These are phyloP conservation scores for Leccinum holopus DNA, from an alignment of 1,284 basidiomycete genomes.

Conservation along the genomic window DNA sequence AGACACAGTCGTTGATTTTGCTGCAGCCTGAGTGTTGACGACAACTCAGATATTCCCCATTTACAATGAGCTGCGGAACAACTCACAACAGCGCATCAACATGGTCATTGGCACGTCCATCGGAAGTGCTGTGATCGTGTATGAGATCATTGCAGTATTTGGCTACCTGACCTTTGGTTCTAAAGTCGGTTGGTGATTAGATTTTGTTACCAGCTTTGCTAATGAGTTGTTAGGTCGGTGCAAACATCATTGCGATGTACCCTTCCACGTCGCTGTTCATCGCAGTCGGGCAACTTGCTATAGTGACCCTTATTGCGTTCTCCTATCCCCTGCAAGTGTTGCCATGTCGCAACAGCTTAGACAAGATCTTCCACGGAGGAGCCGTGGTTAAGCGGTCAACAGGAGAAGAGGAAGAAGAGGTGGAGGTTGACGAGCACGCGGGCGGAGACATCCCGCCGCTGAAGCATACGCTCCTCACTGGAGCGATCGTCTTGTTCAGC, in stretches of 20 bases:
- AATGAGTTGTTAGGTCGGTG: constrained; percentile 59
- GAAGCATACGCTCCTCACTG: constrained; percentile 77
- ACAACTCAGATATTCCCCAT: constrained; percentile 77
- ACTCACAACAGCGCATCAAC: constrained; percentile 84
- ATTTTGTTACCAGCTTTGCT: constrained; percentile 6
- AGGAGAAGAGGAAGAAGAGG: constrained; percentile 45
- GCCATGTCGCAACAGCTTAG: constrained; percentile 90
- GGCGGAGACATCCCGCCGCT: constrained; percentile 64
- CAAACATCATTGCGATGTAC: constrained; percentile 95
- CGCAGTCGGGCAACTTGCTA: constrained; percentile 90
- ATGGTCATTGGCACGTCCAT: constrained; percentile 85
- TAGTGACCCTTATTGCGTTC: constrained; percentile 87
- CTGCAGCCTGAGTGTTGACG: constrained; percentile 21
- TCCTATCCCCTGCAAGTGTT: constrained; percentile 94
- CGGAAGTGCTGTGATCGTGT: constrained; percentile 73
- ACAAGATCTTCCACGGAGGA: constrained; percentile 76
- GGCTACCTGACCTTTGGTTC: constrained; percentile 97
- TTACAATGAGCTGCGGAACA: constrained; percentile 87
- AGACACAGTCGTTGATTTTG: constrained; percentile 27
- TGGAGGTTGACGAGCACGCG: constrained; percentile 47
- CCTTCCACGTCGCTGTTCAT: constrained; percentile 92
- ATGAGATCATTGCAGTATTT: constrained; percentile 82
- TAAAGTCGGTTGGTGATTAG: constrained; percentile 44
- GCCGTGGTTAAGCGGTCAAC: constrained; percentile 34
- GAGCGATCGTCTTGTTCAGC: constrained; percentile 66